Conservation (phyloP, 805 yeast genomes). For the Kodamaea kaohsiungensis region DNA sequence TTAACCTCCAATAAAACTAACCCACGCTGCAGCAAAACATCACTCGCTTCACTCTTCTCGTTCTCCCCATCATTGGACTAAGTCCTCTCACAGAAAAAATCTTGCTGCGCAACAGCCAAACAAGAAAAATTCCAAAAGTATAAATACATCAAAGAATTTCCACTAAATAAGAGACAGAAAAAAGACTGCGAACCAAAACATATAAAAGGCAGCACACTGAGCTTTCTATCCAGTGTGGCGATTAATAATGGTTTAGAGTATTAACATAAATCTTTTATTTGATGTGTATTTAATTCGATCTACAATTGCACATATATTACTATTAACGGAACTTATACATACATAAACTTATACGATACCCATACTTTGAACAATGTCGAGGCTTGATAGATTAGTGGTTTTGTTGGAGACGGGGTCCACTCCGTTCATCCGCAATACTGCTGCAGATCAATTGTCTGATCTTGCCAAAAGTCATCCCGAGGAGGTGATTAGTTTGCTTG, state of each 20-base stretch:
- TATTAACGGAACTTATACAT: neutral
- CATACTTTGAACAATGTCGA: constrained; percentile 31
- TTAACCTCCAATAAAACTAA: neutral
- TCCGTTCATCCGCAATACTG: constrained; percentile 88
- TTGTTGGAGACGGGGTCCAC: constrained; percentile 92
- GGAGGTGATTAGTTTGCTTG: constrained; percentile 76
- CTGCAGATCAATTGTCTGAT: constrained; percentile 95
- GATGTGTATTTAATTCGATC: neutral
- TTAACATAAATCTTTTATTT: neutral
- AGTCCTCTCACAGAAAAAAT: neutral
- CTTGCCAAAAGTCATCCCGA: constrained; percentile 94
- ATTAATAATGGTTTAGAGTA: constrained; percentile 4
- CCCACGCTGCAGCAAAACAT: neutral
- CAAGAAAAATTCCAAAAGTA: constrained; percentile 11
- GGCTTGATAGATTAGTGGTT: constrained; percentile 59
- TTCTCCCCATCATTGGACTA: constrained; percentile 7
- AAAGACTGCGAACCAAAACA: constrained; percentile 4
- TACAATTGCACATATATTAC: neutral
- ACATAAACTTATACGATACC: neutral
- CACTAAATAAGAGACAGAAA: constrained; percentile 11
- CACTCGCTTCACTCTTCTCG: constrained; percentile 1
- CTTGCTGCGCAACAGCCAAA: constrained; percentile 4
- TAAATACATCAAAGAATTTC: constrained; percentile 18
- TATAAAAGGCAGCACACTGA: neutral
- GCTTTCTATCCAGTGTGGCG: neutral